Evolutionary conservation across 306 rosid genomes (phyloP), one percentile per base, ranked within the genome.

Genomic region (Cucumis hystrix): DNA sequence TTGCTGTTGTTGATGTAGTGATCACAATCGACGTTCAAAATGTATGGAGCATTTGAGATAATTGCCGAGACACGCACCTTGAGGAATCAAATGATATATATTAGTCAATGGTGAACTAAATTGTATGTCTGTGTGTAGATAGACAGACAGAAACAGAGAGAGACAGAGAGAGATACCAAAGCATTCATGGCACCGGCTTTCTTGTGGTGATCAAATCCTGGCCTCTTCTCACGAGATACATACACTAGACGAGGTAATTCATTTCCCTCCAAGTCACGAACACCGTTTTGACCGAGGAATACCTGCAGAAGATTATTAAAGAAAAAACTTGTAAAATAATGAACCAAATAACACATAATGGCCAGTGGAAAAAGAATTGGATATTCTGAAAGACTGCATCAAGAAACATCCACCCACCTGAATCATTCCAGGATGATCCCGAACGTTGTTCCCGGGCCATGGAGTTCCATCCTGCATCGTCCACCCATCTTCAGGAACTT

Each of bases 401-500:
- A 76, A 75, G 43, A 55, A 47, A 79, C 58, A 51, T 25, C 76
- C 14, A 51, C 86, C 81, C 43, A 87, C 98, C 88, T 93, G 98
- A 60, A 93, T 93, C 98, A 93, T 93, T 72, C 98, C 98, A 54
- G 98, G 98, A 83, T 93, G 98, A 85, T 93, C 98, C 73, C 91
- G 85, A 40, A 93, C 97, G 81, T 83, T 86, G 84, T 93, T 93
- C 62, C 98, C 98, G 4, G 98, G 98, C 98, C 98, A 93, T 37
- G 93, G 93, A 83, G 97, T 91, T 77, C 97, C 98, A 65, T 93
- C 98, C 83, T 93, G 98, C 98, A 93, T 93, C 59, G 98, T 93
- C 98, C 98, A 93, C 6, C 98, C 98, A 30, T 93, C 98, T 83
- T 93, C 98, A 0, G 98, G 98, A 80, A 89, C 97, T 85, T 93